Base-by-base conservation (phyloP, 371 early-diverging fungal genomes). In the Syncephalastrum monosporum region DNA sequence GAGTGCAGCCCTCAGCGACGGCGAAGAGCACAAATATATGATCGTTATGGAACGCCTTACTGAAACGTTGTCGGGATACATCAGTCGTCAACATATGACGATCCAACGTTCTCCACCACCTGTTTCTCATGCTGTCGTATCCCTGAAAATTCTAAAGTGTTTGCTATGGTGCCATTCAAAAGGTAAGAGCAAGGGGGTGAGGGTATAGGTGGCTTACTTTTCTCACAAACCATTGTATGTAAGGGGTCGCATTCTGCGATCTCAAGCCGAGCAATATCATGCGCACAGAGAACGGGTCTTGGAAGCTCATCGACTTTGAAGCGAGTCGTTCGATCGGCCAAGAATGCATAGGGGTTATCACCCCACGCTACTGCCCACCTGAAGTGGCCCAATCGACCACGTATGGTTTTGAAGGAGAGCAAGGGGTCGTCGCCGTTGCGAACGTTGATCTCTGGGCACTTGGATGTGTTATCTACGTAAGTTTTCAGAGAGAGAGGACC, bases 331-430 rank as follows among this genome's bases (percentile, higher is more conserved):
- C 72, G 4, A 75, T 75, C 29, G 63, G 66, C 3, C 70, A 64
- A 53, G 65, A 64, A 56, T 57, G 60, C 14, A 60, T 64, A 8
- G 65, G 65, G 10, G 65, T 64, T 2, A 64, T 64, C 24, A 64
- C 65, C 10, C 65, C 65, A 16, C 65, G 65, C 6, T 58, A 63
- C 27, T 63, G 64, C 42, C 69, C 78, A 14, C 78, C 78, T 56
- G 78, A 78, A 55, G 78, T 78, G 0, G 78, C 78, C 12, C 58
- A 71, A 19, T 75, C 78, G 6, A 78, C 78, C 2, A 78, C 78
- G 0, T 78, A 74, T 47, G 78, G 78, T 1, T 50, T 74, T 10
- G 78, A 78, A 55, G 78, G 78, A 15, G 71, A 75, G 3, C 72
- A 72, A 50, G 78, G 78, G 14, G 78, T 78, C 0, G 78, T 78